These are phyloP conservation scores for Linum lewisii DNA, from an alignment of 345 rosid species.

Conservation along the genomic window DNA sequence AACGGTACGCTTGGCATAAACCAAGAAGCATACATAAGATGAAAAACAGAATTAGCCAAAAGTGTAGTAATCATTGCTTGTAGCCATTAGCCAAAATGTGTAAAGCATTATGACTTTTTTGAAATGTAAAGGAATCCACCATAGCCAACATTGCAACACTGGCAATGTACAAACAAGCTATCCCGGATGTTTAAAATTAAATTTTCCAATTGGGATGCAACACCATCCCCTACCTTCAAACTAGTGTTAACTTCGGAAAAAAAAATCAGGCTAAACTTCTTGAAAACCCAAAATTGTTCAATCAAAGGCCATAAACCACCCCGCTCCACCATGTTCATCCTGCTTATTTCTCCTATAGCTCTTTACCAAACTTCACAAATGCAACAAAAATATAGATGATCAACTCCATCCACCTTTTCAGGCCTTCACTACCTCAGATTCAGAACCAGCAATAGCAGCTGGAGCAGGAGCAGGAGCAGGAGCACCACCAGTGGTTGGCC, in stretches of 20 bases:
- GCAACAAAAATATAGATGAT: not conserved
- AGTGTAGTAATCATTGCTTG: too few species aligned
- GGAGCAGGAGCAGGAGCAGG: conserved; percentile 41
- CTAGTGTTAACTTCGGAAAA: not conserved
- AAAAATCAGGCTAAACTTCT: not conserved
- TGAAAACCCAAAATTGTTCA: not conserved
- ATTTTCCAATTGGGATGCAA: not conserved
- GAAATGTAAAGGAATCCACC: too few species aligned
- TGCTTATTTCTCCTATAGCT: not conserved
- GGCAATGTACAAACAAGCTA: too few species aligned
- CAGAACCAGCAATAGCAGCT: conserved; percentile 17
- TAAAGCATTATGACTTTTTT: too few species aligned
- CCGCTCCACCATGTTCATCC: not conserved
- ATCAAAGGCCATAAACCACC: not conserved
- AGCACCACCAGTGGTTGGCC: conserved; percentile 97
- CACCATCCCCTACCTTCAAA: not conserved
- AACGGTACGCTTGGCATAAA: too few species aligned
- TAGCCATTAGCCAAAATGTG: too few species aligned
- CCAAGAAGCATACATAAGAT: too few species aligned
- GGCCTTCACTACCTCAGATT: conserved; percentile 31
- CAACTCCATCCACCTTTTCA: conserved; percentile 8
- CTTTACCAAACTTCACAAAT: not conserved
- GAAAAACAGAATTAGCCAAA: too few species aligned
- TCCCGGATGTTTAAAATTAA: too few species aligned
- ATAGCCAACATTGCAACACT: too few species aligned